Conservation (phyloP, 345 rosid genomes). For the Pseudoturritis turrita region DNA sequence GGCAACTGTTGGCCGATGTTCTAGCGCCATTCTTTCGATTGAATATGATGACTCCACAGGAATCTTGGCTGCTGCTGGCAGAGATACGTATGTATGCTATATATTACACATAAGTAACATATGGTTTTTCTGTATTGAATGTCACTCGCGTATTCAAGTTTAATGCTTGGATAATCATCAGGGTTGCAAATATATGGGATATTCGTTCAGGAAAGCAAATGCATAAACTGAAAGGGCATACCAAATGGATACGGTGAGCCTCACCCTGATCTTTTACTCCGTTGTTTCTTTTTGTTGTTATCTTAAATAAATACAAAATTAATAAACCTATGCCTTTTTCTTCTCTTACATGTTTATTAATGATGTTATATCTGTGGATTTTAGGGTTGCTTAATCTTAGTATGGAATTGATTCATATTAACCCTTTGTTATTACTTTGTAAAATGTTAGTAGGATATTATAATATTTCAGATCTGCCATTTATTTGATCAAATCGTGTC, state of each 20-base stretch:
- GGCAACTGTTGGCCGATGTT: slow-evolving; percentile 97
- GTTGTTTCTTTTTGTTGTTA: slow-evolving; percentile 2
- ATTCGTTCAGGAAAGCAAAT: slow-evolving; percentile 96
- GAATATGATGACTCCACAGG: slow-evolving; percentile 98
- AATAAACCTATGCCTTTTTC: background rate
- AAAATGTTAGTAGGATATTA: background rate
- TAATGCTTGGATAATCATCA: slow-evolving; percentile 37
- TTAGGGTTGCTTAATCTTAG: background rate
- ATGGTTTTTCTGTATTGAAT: background rate
- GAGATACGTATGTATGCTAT: slow-evolving; percentile 77
- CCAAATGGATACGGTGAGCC: slow-evolving; percentile 95
- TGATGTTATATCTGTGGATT: background rate
- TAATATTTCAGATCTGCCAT: background rate
- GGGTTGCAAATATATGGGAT: slow-evolving; percentile 95
- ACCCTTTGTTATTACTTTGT: background rate
- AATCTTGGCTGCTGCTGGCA: slow-evolving; percentile 92
- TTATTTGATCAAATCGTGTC: slow-evolving; percentile 15
- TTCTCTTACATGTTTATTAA: background rate
- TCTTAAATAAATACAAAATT: background rate
- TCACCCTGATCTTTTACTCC: slow-evolving; percentile 6
- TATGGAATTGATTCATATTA: background rate
- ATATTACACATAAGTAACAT: background rate
- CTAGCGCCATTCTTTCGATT: slow-evolving; percentile 86
- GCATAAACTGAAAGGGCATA: slow-evolving; percentile 94
- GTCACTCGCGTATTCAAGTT: background rate